A percentile compares a stretch with the other conserved stretches of the same genome.
phyloP scores from a whole-genome alignment of 176 grass and related monocot genomes.

The Aegilops sharonensis region DNA sequence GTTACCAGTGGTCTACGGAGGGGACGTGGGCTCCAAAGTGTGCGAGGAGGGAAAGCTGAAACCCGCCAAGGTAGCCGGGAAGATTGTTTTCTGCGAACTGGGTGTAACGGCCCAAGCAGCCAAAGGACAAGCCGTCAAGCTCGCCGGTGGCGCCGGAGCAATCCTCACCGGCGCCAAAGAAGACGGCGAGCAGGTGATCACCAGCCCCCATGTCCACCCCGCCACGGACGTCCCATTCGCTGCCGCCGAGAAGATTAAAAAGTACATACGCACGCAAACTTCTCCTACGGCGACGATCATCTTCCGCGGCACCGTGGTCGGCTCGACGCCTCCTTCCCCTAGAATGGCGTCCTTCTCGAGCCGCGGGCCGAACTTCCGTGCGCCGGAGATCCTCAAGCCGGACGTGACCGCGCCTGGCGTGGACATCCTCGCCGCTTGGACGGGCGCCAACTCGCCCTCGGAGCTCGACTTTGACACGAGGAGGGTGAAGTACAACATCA shows the following conservation, averaged over 20 bases:
- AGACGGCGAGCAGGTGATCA: slow-evolving; percentile 18
- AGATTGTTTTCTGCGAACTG: slow-evolving; percentile 51
- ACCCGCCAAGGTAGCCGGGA: slow-evolving; percentile 12
- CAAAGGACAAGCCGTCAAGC: slow-evolving; percentile 46
- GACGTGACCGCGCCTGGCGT: slow-evolving; percentile 61
- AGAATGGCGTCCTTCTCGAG: slow-evolving; percentile 45
- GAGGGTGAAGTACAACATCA: slow-evolving; percentile 48
- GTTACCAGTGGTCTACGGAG: slow-evolving; percentile 32
- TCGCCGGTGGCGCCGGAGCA: slow-evolving; percentile 43
- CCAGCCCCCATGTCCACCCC: slow-evolving; percentile 11
- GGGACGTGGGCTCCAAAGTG: not conserved
- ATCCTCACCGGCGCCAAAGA: slow-evolving; percentile 18
- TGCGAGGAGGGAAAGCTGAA: slow-evolving; percentile 33
- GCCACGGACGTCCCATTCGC: not conserved
- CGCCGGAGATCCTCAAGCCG: slow-evolving; percentile 53
- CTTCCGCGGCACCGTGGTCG: slow-evolving; percentile 34
- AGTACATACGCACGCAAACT: not conserved
- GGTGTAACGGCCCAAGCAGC: not conserved
- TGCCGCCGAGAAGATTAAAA: not conserved
- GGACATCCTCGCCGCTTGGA: slow-evolving; percentile 61
- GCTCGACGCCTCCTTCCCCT: slow-evolving; percentile 26
- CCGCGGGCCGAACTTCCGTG: slow-evolving; percentile 34
- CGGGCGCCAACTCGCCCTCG: slow-evolving; percentile 1
- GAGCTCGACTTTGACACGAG: slow-evolving; percentile 29
- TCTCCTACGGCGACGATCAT: slow-evolving; percentile 22